These are phyloP conservation scores for Diaporthe citri DNA, from an alignment of 2,329 filamentous ascomycete species.

Conservation along the genomic window DNA sequence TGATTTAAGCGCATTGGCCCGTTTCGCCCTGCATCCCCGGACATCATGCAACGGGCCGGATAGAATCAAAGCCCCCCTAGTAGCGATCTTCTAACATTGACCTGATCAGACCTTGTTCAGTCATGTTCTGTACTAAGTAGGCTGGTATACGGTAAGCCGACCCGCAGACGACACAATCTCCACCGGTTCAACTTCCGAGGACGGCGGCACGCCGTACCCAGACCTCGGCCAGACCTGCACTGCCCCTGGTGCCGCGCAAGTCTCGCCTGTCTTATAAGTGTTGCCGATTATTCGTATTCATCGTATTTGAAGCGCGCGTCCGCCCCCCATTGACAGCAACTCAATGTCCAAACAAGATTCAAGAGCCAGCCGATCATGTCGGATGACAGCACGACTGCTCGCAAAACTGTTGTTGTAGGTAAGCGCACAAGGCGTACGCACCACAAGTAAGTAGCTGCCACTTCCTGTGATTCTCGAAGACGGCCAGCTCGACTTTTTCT, in stretches of 20 bases:
- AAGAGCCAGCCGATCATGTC: conserved; percentile 6
- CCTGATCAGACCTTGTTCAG: neutral
- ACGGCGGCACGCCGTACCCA: neutral
- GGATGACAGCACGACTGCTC: conserved; percentile 4
- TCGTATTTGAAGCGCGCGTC: conserved; percentile 8
- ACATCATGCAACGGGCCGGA: neutral
- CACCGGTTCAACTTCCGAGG: neutral
- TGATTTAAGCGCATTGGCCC: neutral
- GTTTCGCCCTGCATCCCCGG: neutral
- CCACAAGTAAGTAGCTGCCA: conserved; percentile 5
- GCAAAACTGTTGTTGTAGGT: neutral
- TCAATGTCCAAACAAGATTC: neutral
- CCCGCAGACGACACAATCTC: neutral
- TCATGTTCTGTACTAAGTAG: neutral
- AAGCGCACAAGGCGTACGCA: conserved; percentile 10
- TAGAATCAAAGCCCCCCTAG: conserved; percentile 2
- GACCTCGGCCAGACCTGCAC: neutral
- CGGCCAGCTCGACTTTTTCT: too few species aligned
- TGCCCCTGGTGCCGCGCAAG: conserved; percentile 18
- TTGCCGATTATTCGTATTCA: conserved; percentile 13
- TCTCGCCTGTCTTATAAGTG: conserved; percentile 35
- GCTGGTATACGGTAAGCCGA: neutral
- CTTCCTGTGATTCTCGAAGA: neutral
- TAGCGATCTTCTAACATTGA: neutral
- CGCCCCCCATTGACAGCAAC: neutral